Conservation (phyloP, 2,329 filamentous ascomycete species). For the Diatrype stigma region DNA sequence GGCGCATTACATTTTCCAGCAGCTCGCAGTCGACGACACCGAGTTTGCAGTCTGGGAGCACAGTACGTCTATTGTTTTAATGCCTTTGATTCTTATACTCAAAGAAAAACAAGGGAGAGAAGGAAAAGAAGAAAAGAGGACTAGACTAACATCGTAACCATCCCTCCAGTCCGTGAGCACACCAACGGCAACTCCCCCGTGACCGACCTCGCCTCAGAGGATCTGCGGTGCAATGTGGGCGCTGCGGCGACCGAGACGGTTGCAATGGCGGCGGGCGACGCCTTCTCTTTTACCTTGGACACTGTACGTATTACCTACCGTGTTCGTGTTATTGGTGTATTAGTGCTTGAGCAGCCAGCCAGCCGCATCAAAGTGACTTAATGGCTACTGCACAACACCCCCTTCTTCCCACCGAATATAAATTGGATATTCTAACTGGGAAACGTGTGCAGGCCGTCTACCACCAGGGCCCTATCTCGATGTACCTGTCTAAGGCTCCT, state of each 20-base stretch:
- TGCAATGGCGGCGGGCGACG: constrained; percentile 32
- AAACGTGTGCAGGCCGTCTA: constrained; percentile 33
- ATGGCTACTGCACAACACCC: too few species aligned
- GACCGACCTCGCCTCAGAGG: constrained; percentile 35
- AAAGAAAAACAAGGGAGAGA: not conserved
- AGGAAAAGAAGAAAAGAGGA: not conserved
- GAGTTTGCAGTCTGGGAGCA: constrained; percentile 33
- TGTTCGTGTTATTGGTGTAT: too few species aligned
- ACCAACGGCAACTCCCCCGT: constrained; percentile 46
- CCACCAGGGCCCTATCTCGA: constrained; percentile 37
- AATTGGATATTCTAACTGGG: too few species aligned
- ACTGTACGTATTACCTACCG: constrained; percentile 14
- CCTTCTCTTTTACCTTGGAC: constrained; percentile 36
- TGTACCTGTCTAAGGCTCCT: constrained; percentile 39
- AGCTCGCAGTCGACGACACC: constrained; percentile 28
- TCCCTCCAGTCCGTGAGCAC: constrained; percentile 36
- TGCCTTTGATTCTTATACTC: not conserved
- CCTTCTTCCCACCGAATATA: too few species aligned
- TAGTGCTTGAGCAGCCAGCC: too few species aligned
- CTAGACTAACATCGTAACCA: not conserved
- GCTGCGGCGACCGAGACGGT: constrained; percentile 29
- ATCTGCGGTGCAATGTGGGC: constrained; percentile 40
- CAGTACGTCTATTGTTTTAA: constrained; percentile 17
- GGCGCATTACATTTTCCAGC: constrained; percentile 40
- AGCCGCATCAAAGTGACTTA: too few species aligned